A percentile compares a stretch with the other conserved stretches of the same genome.
Conservation (phyloP, 1,139 yeast genomes). For the Pneumocystis jirovecii region DNA sequence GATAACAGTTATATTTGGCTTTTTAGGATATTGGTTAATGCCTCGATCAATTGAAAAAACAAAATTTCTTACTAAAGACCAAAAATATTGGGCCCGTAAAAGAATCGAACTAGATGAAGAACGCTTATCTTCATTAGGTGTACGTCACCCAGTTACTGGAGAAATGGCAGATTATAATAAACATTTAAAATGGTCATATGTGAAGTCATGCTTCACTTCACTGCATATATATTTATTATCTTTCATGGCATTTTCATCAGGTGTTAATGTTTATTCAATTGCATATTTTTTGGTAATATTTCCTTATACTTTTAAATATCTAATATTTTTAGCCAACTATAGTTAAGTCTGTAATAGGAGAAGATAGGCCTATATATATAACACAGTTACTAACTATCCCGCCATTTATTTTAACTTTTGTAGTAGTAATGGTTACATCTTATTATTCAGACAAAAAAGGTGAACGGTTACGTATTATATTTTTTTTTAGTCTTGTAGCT, state of each 20-base stretch:
- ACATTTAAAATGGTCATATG: not conserved
- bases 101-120: not conserved
- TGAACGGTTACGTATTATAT: not conserved
- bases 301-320: not conserved
- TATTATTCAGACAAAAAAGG: not conserved
- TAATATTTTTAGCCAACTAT: not conserved
- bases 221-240: not conserved
- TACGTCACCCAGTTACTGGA: not conserved
- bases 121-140: not conserved
- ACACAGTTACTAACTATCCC: not conserved
- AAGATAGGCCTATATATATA: not conserved
- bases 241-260: not conserved
- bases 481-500: not conserved
- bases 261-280: not conserved
- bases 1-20: slow-evolving; percentile 47
- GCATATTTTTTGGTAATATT: not conserved
- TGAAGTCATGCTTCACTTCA: not conserved
- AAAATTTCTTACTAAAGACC: slow-evolving; percentile 29
- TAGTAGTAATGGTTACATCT: not conserved
- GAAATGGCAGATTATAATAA: not conserved
- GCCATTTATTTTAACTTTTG: not conserved
- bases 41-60: slow-evolving; percentile 66
- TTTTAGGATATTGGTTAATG: slow-evolving; percentile 46
- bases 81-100: slow-evolving; percentile 13
- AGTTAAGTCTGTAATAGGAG: not conserved